phyloP scores from a whole-genome alignment of 495 filamentous ascomycete genomes.

The Stereocaulon alpinum region DNA sequence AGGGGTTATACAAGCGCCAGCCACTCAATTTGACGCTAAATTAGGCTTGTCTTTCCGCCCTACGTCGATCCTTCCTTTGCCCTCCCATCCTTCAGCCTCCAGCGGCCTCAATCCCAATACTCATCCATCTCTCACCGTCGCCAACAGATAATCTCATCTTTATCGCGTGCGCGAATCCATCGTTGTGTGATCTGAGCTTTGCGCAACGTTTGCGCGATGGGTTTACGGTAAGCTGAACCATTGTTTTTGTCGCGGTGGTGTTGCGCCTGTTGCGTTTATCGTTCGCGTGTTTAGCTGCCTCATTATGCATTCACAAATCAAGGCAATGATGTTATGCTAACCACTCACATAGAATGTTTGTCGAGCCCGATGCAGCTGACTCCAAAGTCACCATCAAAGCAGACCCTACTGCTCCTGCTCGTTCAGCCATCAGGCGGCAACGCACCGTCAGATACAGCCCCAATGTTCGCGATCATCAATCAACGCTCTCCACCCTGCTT shows the following conservation, averaged over 20 bases:
- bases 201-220: slow-evolving; percentile 12
- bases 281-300: slow-evolving; percentile 17
- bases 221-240: slow-evolving; percentile 13
- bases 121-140: slow-evolving; percentile 3
- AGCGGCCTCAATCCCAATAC: background rate
- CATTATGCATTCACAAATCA: slow-evolving; percentile 15
- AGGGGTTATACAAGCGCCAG: background rate
- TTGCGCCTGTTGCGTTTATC: slow-evolving; percentile 18
- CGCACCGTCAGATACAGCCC: slow-evolving; percentile 31
- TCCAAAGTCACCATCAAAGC: slow-evolving; percentile 46
- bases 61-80: too few relatives aligned
- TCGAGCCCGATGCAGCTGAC: slow-evolving; percentile 47
- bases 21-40: background rate
- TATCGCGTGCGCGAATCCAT: slow-evolving; percentile 1
- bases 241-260: slow-evolving; percentile 14
- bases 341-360: slow-evolving; percentile 40
- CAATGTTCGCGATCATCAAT: slow-evolving; percentile 14
- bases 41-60: background rate
- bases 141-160: background rate
- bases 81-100: slow-evolving; percentile 5
- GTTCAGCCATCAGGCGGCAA: slow-evolving; percentile 63
- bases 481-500: slow-evolving; percentile 8
- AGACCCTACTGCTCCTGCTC: slow-evolving; percentile 48
- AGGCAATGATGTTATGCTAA: slow-evolving; percentile 17
- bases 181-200: background rate